Conservation (phyloP, 306 rosid species). For the Prunus dulcis region DNA sequence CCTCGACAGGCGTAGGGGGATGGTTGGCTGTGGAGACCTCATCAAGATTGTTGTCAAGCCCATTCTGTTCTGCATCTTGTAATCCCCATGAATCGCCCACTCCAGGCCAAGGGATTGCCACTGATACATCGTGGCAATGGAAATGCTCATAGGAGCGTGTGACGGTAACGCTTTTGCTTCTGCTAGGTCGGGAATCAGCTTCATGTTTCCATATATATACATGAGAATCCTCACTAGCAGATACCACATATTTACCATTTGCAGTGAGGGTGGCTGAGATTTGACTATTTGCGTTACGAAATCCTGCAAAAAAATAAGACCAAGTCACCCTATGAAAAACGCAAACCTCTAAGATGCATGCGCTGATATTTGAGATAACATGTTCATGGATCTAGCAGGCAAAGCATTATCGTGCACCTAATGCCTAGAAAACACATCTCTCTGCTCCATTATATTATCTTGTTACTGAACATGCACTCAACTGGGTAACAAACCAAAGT, state of each 20-base stretch:
- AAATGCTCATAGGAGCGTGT: slow-evolving; percentile 82
- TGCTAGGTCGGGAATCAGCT: slow-evolving; percentile 81
- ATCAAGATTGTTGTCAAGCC: slow-evolving; percentile 44
- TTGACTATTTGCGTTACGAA: slow-evolving; percentile 77
- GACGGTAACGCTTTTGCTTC: slow-evolving; percentile 67
- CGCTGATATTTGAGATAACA: slow-evolving; percentile 4
- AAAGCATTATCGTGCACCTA: neutral
- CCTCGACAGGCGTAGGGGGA: slow-evolving; percentile 97
- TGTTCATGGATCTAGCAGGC: slow-evolving; percentile 6
- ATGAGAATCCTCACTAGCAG: slow-evolving; percentile 95
- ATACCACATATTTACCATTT: slow-evolving; percentile 75
- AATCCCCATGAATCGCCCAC: slow-evolving; percentile 64
- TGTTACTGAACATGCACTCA: neutral
- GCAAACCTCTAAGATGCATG: slow-evolving; percentile 19
- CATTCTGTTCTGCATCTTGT: slow-evolving; percentile 51
- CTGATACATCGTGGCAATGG: slow-evolving; percentile 89
- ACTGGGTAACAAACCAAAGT: neutral
- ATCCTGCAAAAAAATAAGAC: slow-evolving; percentile 53
- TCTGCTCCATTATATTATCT: neutral
- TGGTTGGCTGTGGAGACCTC: slow-evolving; percentile 69
- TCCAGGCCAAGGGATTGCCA: slow-evolving; percentile 96
- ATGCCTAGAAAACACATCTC: neutral
- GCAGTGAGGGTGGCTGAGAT: slow-evolving; percentile 83
- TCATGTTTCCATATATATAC: slow-evolving; percentile 96
- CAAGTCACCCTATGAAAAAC: slow-evolving; percentile 20